Conservation (phyloP, 2,329 filamentous ascomycete genomes). For the Nectriaceae sp. region DNA sequence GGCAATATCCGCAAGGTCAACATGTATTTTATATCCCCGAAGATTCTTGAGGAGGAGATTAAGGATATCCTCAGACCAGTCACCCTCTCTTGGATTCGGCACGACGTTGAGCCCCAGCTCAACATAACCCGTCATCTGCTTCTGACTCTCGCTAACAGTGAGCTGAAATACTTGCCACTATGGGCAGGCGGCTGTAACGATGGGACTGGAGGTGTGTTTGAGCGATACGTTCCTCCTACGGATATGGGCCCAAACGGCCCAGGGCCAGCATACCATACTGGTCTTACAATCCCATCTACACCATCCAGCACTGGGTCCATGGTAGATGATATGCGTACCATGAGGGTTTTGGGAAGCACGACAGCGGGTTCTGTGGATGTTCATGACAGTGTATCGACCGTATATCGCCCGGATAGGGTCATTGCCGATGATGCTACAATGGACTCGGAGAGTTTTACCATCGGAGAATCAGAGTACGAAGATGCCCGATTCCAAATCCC, state of each 20-base stretch:
- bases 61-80: conserved; percentile 22
- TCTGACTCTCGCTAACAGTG: conserved; percentile 54
- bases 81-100: conserved; percentile 26
- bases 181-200: conserved; percentile 63
- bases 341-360: conserved; percentile 36
- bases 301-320: conserved; percentile 39
- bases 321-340: conserved; percentile 34
- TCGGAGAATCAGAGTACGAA: conserved; percentile 33
- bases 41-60: conserved; percentile 22
- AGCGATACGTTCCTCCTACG: conserved; percentile 41
- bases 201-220: conserved; percentile 52
- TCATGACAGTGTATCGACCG: conserved; percentile 43
- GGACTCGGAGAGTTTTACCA: conserved; percentile 38
- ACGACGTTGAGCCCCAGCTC: conserved; percentile 36
- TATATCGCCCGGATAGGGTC: conserved; percentile 33
- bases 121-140: conserved; percentile 47
- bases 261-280: conserved; percentile 50
- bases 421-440: conserved; percentile 37
- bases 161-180: conserved; percentile 64
- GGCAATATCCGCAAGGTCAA: neutral
- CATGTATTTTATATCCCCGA: conserved; percentile 15
- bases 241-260: conserved; percentile 48
- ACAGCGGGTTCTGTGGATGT: conserved; percentile 39
- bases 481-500: conserved; percentile 38
- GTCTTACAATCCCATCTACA: conserved; percentile 37